Conservation (phyloP, 2,329 filamentous ascomycete species). For the Penicillium sp. region DNA sequence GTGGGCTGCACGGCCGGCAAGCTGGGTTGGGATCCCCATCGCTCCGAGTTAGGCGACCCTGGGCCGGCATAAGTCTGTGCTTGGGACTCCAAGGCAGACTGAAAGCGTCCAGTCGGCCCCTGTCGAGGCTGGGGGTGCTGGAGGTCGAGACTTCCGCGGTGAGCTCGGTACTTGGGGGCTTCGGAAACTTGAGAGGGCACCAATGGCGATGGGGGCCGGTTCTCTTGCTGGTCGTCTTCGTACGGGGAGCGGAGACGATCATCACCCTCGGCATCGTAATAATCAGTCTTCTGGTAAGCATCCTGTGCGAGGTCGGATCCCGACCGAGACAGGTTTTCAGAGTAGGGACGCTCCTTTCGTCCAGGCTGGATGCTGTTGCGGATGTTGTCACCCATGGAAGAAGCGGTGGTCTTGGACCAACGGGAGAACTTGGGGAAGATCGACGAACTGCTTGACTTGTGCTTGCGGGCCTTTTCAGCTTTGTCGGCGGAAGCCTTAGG, state of each 20-base stretch:
- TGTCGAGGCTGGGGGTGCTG: constrained; percentile 65
- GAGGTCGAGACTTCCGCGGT: constrained; percentile 63
- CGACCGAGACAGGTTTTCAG: constrained; percentile 66
- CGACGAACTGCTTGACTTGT: constrained; percentile 81
- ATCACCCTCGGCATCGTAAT: constrained; percentile 48
- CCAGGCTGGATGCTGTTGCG: constrained; percentile 59
- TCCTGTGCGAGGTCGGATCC: constrained; percentile 72
- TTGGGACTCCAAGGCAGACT: constrained; percentile 61
- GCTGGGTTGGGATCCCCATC: constrained; percentile 47
- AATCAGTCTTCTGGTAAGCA: constrained; percentile 49
- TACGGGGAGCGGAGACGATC: constrained; percentile 46
- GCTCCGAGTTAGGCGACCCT: constrained; percentile 44
- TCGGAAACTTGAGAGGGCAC: constrained; percentile 59
- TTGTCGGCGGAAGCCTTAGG: constrained; percentile 52
- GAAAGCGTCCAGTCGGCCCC: constrained; percentile 62
- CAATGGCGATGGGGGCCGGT: constrained; percentile 59
- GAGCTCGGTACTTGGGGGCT: constrained; percentile 64
- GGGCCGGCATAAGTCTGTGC: constrained; percentile 54
- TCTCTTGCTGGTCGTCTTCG: constrained; percentile 43
- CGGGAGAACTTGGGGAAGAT: constrained; percentile 90
- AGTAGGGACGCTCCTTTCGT: constrained; percentile 61
- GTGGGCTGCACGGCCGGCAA: constrained; percentile 35
- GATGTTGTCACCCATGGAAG: constrained; percentile 77
- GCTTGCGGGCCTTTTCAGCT: constrained; percentile 74
- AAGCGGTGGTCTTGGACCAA: constrained; percentile 95